Base-by-base conservation (phyloP, 345 rosid species). In the Rhizophora apiculata region DNA sequence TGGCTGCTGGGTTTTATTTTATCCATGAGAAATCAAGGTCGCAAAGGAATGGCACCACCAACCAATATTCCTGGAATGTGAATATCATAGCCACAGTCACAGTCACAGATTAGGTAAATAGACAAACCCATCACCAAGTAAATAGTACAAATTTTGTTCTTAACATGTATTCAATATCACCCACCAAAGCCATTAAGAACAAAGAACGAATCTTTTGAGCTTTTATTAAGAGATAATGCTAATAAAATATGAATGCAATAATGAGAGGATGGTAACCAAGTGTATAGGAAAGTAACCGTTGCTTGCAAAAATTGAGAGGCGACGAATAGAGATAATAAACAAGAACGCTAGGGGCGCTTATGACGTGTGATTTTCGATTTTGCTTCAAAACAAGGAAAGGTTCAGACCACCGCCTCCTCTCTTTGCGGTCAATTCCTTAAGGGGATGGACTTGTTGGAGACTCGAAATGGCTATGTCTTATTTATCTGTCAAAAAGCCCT, bases 341-440 rank as follows among this genome's bases (percentile, higher is more conserved):
- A 29, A 82, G 86, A 81, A 82, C 84, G 77, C 82, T 63, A 52
- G 81, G 86, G 80, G 85, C 86, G 95, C 55, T 48, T 36, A 8
- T 74, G 78, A 73, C 66, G 75, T 70, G 81, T 74, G 67, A 26
- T 65, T 78, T 60, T 63, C 55, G 66, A 71, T 51, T 66, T 89
- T 92, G 94, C 96, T 92, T 89, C 68, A 81, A 68, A 85, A 52
- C 48, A 64, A 63, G 89, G 98, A 51, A 92, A 85, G 71, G 68
- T 57, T 65, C 82, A 71, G 18, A 60, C 43, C 48, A 26, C 63
- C 62, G 2, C 6, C 68, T 56, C 78, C 75, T 78, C 79, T 81
- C 72, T 66, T 75, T 80, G 65, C 79, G 77, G 84, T 84, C 90
- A 86, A 80, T 88, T 84, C 77, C 86, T 89, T 81, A 0, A 81